phyloP scores from a whole-genome alignment of 352 stramenopile genomes.

The Phytopythium oedochilum region DNA sequence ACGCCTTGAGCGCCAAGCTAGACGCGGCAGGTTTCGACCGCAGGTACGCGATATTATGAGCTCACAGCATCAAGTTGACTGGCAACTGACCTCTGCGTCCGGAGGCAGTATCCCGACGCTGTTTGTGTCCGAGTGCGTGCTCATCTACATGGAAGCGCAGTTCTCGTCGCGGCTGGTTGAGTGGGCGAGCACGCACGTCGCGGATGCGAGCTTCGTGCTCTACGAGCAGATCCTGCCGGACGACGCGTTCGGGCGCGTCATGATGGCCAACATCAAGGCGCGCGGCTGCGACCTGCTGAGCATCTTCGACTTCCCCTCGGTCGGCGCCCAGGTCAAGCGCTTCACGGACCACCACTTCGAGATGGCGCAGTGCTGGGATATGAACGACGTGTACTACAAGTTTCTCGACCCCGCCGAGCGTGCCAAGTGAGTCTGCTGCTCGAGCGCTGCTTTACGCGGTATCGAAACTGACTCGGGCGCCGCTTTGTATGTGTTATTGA shows the following conservation, averaged over 20 bases:
- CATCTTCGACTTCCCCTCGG: conserved; percentile 74
- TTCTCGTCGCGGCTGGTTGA: conserved; percentile 67
- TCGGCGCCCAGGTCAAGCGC: conserved; percentile 65
- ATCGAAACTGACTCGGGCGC: neutral
- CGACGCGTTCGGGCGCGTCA: conserved; percentile 88
- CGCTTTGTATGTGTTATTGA: conserved; percentile 1
- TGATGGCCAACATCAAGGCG: conserved; percentile 90
- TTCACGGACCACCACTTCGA: conserved; percentile 72
- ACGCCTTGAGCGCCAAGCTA: conserved; percentile 45
- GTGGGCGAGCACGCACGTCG: conserved; percentile 67
- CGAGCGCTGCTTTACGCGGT: neutral
- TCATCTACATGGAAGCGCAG: conserved; percentile 90
- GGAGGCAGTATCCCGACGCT: conserved; percentile 40
- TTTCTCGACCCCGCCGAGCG: conserved; percentile 68
- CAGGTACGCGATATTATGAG: conserved; percentile 16
- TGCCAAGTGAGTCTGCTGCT: conserved; percentile 35
- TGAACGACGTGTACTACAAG: conserved; percentile 92
- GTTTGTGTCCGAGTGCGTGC: conserved; percentile 89
- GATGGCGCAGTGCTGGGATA: conserved; percentile 79
- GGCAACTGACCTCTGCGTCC: neutral
- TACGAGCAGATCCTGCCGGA: conserved; percentile 91
- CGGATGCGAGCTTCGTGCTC: conserved; percentile 71
- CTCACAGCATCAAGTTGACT: neutral
- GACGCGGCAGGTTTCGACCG: conserved; percentile 49
- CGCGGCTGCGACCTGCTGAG: conserved; percentile 86